These are phyloP conservation scores for Acanthamoeba polyphaga DNA, from an alignment of 208 protist species.

Conservation along the genomic window DNA sequence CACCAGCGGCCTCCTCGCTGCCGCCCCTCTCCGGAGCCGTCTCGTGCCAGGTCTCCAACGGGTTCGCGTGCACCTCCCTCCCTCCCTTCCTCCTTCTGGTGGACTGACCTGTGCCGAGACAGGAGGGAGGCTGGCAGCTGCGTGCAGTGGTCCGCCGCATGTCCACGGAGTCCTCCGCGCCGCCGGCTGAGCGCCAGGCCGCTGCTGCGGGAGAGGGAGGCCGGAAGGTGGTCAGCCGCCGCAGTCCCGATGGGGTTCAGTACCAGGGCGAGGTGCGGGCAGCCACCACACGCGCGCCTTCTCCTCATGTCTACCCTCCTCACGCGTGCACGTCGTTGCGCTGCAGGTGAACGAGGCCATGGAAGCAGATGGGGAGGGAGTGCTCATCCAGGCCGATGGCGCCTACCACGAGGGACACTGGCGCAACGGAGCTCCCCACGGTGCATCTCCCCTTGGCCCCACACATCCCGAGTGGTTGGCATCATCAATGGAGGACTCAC, in stretches of 20 bases:
- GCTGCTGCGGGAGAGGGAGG: background rate
- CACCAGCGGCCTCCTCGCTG: too few relatives aligned
- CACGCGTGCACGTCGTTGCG: background rate
- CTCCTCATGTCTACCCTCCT: background rate
- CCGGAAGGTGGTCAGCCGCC: constrained; percentile 25
- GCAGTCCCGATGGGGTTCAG: background rate
- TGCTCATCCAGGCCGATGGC: background rate
- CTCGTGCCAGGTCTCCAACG: too few relatives aligned
- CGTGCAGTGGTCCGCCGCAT: background rate
- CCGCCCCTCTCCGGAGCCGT: too few relatives aligned
- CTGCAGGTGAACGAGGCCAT: constrained; percentile 9
- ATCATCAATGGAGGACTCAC: too few relatives aligned
- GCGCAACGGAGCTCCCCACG: background rate
- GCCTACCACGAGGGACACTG: constrained; percentile 10
- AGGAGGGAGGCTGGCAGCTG: too few relatives aligned
- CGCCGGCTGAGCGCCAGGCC: background rate
- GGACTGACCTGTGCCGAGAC: too few relatives aligned
- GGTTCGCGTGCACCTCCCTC: too few relatives aligned
- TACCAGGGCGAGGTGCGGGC: background rate
- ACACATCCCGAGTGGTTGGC: too few relatives aligned
- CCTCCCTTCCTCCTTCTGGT: too few relatives aligned
- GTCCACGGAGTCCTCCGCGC: background rate
- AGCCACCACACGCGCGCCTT: too few relatives aligned
- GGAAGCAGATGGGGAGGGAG: background rate
- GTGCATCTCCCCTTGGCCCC: background rate